Conservation (phyloP, 768 basidiomycete species). For the Coprinopsis sp. region DNA sequence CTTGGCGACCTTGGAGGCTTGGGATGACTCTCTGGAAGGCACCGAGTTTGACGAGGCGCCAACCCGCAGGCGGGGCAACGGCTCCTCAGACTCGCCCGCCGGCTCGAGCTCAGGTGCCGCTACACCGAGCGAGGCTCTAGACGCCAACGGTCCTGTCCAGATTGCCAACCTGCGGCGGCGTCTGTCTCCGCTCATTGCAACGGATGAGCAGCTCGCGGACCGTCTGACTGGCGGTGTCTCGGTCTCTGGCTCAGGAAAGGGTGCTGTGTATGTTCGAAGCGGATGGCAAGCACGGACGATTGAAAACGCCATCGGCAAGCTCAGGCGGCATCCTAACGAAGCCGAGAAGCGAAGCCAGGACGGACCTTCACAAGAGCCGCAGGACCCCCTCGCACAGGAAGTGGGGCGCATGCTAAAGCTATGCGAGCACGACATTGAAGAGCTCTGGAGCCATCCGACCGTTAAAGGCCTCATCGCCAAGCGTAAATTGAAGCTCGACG, state of each 20-base stretch:
- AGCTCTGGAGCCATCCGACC: constrained; percentile 68
- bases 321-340: constrained; percentile 30
- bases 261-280: constrained; percentile 69
- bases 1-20: constrained; percentile 54
- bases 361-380: constrained; percentile 28
- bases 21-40: constrained; percentile 58
- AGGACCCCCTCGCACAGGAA: constrained; percentile 56
- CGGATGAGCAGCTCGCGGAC: constrained; percentile 62
- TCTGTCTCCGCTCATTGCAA: constrained; percentile 54
- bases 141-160: constrained; percentile 29
- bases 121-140: constrained; percentile 20
- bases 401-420: constrained; percentile 55
- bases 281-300: constrained; percentile 77
- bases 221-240: constrained; percentile 70
- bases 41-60: constrained; percentile 31
- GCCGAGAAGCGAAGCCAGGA: constrained; percentile 32
- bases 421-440: constrained; percentile 59
- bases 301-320: constrained; percentile 45
- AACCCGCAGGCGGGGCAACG: constrained; percentile 25
- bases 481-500: constrained; percentile 72
- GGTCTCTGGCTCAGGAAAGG: constrained; percentile 72
- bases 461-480: constrained; percentile 66
- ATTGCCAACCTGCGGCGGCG: constrained; percentile 56
- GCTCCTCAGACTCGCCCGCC: constrained; percentile 35
- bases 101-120: constrained; percentile 31